Base-by-base conservation (phyloP, 2,329 filamentous ascomycete species). In the Botrytis tulipae region DNA sequence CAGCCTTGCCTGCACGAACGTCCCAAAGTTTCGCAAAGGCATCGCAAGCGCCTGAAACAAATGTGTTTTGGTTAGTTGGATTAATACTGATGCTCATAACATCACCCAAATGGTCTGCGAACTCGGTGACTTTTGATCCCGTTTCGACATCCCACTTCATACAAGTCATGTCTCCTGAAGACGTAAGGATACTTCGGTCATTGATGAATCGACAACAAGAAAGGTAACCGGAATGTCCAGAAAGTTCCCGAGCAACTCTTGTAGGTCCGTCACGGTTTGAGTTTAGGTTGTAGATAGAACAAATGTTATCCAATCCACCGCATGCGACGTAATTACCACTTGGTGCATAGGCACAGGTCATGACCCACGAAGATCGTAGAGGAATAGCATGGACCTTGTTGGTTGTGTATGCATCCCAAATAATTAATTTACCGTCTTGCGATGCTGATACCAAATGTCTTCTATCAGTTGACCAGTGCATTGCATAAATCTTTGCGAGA, bases 51-150 rank as follows among this genome's bases (percentile, higher is more conserved):
- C 96, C 96, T n/a, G 96, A 98, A 77, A 98, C 96, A 82, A 99
- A 99, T 76, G 97, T 96, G 85, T 98, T 98, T 84, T 97, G 95
- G 86, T 98, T 98, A 76, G 97, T 97, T 1, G 96, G 96, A 86
- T 99, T 98, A 84, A 99, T 93, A 88, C 95, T 98, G 85, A 98
- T 94, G 87, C 95, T 98, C 96, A 99, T 99, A 79, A 99, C 96
- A 82, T 99, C 96, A 82, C 96, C 96, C 18, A 99, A 88, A 83
- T 99, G 96, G 84, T 99, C 96, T 81, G 96, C 96, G 79, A 98
- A 99, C 83, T 99, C 96, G 81, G 95, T 97, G 60, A 97, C 93
- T 86, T 98, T 98, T 77, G 95, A 94, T 73, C 96, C 96, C 0
- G 95, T 97, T 85, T 99, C 96, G 77, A 99, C 95, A 86, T 99